Conservation (phyloP, 495 filamentous ascomycete species). For the Tuber magnatum region DNA sequence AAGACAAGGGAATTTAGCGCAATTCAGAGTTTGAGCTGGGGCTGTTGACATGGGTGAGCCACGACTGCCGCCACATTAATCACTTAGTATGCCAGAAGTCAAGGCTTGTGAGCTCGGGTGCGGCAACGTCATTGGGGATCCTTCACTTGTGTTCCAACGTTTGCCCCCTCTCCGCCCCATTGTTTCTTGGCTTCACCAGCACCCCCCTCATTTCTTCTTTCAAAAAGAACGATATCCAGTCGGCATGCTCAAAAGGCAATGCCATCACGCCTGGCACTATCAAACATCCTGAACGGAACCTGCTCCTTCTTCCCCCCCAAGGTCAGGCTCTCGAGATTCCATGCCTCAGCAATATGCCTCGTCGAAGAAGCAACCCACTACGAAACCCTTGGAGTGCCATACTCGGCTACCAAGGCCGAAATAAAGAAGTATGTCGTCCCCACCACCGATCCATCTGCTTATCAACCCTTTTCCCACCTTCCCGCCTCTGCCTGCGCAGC, state of each 20-base stretch:
- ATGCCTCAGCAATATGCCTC: constrained; percentile 42
- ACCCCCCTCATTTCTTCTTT: neutral
- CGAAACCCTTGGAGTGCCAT: constrained; percentile 67
- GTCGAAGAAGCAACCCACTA: constrained; percentile 57
- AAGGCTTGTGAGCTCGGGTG: neutral
- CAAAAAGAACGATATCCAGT: neutral
- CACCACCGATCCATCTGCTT: neutral
- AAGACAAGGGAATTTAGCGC: neutral
- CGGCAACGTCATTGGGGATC: neutral
- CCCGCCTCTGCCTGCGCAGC: constrained; percentile 12
- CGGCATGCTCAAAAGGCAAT: constrained; percentile 26
- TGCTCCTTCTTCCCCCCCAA: neutral
- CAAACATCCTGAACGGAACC: neutral
- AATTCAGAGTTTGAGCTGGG: neutral
- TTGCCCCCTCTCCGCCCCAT: neutral
- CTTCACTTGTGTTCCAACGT: neutral
- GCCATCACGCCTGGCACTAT: constrained; percentile 12
- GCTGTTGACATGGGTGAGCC: neutral
- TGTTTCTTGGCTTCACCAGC: neutral
- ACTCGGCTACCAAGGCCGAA: constrained; percentile 60
- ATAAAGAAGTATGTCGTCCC: constrained; percentile 66
- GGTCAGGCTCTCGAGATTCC: constrained; percentile 38
- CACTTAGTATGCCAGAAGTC: neutral
- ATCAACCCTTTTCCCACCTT: neutral
- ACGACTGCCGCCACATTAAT: neutral